Base-by-base conservation (phyloP, 768 basidiomycete genomes). In the Dentipellis fragilis region DNA sequence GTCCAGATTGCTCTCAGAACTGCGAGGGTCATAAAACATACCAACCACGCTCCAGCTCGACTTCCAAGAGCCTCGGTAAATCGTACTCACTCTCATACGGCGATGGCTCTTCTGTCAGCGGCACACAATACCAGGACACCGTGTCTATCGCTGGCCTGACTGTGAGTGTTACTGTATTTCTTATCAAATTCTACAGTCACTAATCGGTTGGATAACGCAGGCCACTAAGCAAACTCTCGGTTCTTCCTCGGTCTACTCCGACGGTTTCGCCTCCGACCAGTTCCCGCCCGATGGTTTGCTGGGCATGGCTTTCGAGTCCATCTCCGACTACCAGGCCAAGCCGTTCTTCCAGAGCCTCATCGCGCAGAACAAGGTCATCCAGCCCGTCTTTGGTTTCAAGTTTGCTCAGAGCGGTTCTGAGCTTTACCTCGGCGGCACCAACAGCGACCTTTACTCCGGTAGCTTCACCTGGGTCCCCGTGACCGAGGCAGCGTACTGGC, bases 371-470 rank as follows among this genome's bases (percentile, higher is more conserved):
- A 55, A 58, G 34, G 63, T 59, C 17, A 50, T 59, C 48, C 55
- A 55, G 48, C 49, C 65, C 71, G 67, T 73, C 57, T 81, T 83
- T 58, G 71, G 74, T 29, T 73, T 83, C 61, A 76, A 77, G 57
- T 68, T 83, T 42, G 62, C 74, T 9, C 22, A 67, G 14, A 63
- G 66, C 10, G 72, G 69, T 21, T 73, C 77, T n/a, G 78, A 58
- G 55, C 55, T 61, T 21, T 49, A 29, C 47, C 16, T 59, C 35
- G 60, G 60, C 17, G 60, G 60, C 2, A 54, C 53, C n/a, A 61
- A 61, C 35, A 12, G 8, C 45, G 6, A 47, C 2, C 58, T 54
- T 23, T 59, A 36, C 45, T 46, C 45, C 0, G 59, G 58, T 10
- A 12, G 23, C 29, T 59, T 59, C 35, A 57, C 60, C 10, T 59